A percentile compares a stretch with the other conserved stretches of the same genome.
phyloP scores from a whole-genome alignment of 2,329 filamentous ascomycete genomes.

The Emericellopsis atlantica region DNA sequence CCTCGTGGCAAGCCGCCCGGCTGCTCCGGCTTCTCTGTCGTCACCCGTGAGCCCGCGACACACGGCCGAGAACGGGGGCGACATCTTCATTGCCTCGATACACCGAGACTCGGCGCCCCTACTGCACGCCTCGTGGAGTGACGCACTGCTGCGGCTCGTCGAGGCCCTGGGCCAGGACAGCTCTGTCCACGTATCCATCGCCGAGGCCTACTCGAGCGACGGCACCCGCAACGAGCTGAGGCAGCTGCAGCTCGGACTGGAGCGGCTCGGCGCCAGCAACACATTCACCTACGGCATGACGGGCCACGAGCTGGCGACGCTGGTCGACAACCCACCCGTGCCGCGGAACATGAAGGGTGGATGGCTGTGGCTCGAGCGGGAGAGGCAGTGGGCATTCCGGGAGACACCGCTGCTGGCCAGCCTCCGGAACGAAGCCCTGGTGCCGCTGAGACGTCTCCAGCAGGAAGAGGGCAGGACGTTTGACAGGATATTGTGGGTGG shows the following conservation, averaged over 20 bases:
- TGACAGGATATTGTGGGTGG: conserved; percentile 49
- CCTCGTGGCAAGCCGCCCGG: neutral
- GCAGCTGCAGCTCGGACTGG: conserved; percentile 42
- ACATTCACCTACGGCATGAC: conserved; percentile 57
- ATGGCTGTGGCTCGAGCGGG: conserved; percentile 27
- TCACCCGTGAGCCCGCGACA: neutral
- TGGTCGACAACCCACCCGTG: neutral
- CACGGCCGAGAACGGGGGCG: conserved; percentile 8
- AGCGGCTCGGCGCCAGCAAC: conserved; percentile 52
- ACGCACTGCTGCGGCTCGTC: conserved; percentile 44
- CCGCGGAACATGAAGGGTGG: neutral
- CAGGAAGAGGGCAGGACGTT: conserved; percentile 34
- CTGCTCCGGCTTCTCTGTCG: neutral
- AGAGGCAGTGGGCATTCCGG: conserved; percentile 34
- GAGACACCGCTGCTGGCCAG: conserved; percentile 57
- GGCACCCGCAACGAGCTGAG: conserved; percentile 49
- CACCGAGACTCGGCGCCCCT: conserved; percentile 54
- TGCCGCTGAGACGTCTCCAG: conserved; percentile 38
- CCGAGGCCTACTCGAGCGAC: conserved; percentile 59
- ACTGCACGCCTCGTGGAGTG: conserved; percentile 52
- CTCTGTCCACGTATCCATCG: conserved; percentile 52
- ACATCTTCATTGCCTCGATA: conserved; percentile 52
- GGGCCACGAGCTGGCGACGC: conserved; percentile 26
- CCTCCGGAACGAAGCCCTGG: conserved; percentile 50
- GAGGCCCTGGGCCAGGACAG: conserved; percentile 34